A percentile compares a stretch with the other conserved stretches of the same genome.
Evolutionary conservation across 2,329 filamentous ascomycete species (phyloP).

Genomic region (Eutypa lata): DNA sequence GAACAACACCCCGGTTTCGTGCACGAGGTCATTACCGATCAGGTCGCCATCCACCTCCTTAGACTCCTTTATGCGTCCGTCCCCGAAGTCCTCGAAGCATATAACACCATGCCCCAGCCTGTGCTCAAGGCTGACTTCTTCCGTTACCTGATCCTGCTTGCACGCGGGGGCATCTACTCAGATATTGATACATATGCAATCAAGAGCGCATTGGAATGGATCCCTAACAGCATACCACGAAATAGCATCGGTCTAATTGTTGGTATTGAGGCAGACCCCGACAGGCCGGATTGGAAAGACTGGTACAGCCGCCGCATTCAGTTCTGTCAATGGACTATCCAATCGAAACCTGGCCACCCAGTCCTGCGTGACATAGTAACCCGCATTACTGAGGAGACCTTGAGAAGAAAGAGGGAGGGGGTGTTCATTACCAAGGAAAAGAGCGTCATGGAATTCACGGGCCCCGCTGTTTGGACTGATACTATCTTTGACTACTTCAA

Average conservation of each 20-base stretch:
- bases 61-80: constrained; percentile 81
- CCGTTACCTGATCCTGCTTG: constrained; percentile 66
- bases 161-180: constrained; percentile 68
- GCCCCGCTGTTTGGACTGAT: constrained; percentile 93
- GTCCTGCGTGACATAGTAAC: constrained; percentile 84
- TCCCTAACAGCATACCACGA: constrained; percentile 73
- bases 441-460: constrained; percentile 88
- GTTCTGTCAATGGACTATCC: constrained; percentile 99
- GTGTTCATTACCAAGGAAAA: constrained; percentile 55
- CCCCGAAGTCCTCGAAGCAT: constrained; percentile 76
- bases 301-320: constrained; percentile 97
- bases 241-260: constrained; percentile 81
- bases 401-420: constrained; percentile 65
- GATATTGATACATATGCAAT: constrained; percentile 91
- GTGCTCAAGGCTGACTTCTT: constrained; percentile 80
- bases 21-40: constrained; percentile 95
- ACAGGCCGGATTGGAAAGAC: constrained; percentile 85
- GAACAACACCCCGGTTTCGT: constrained; percentile 85
- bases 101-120: constrained; percentile 67
- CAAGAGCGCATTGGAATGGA: constrained; percentile 81
- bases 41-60: constrained; percentile 76
- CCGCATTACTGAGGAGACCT: constrained; percentile 78
- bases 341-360: constrained; percentile 90
- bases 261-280: constrained; percentile 94
- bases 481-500: constrained; percentile 91